phyloP scores from a whole-genome alignment of 2,329 filamentous ascomycete genomes.

The Hymenoscyphus scutula region DNA sequence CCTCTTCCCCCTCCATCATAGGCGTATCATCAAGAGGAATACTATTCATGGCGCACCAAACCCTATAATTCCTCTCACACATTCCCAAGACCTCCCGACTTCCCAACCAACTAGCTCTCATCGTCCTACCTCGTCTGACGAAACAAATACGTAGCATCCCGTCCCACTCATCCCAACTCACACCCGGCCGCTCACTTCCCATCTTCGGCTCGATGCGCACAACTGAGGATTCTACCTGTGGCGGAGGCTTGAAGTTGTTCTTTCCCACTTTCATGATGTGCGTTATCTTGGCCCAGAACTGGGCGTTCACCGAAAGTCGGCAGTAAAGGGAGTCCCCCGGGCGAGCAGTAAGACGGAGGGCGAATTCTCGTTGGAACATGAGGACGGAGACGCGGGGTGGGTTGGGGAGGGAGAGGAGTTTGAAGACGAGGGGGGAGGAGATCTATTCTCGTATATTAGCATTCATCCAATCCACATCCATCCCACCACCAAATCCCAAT shows the following conservation, averaged over 20 bases:
- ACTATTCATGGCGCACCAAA: conserved; percentile 86
- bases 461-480: conserved; percentile 21
- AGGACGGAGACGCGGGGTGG: conserved; percentile 82
- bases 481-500: not conserved
- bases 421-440: conserved; percentile 86
- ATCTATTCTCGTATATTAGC: conserved; percentile 54
- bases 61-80: conserved; percentile 83
- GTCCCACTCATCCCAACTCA: conserved; percentile 94
- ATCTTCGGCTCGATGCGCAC: conserved; percentile 86
- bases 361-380: conserved; percentile 97
- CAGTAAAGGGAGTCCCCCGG: conserved; percentile 88
- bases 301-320: conserved; percentile 86
- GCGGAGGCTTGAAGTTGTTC: conserved; percentile 95
- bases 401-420: conserved; percentile 74
- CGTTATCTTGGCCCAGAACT: conserved; percentile 79
- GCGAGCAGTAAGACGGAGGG: conserved; percentile 81
- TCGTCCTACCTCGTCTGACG: conserved; percentile 84
- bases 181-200: conserved; percentile 72
- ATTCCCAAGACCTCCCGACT: conserved; percentile 78
- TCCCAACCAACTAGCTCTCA: conserved; percentile 77
- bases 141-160: conserved; percentile 81
- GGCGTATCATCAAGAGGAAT: conserved; percentile 70
- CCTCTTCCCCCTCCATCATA: conserved; percentile 43
- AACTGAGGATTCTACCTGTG: conserved; percentile 86
- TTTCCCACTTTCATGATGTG: conserved; percentile 89